A percentile compares a stretch with the other conserved stretches of the same genome.
phyloP scores from a whole-genome alignment of 2,329 filamentous ascomycete genomes.

The Ceratocystis huliohia region DNA sequence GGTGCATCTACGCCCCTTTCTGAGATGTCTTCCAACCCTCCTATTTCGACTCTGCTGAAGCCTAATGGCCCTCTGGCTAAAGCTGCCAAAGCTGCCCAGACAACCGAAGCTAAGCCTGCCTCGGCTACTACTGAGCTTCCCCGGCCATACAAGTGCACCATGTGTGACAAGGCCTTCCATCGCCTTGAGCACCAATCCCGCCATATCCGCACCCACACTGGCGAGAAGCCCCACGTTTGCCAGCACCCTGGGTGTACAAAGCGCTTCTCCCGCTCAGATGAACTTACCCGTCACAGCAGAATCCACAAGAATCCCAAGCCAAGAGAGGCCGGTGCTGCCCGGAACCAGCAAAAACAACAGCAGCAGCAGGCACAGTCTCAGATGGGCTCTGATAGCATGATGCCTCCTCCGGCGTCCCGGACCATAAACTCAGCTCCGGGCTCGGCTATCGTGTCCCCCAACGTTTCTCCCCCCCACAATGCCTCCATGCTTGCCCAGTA shows the following conservation, averaged over 20 bases:
- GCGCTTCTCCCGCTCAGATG: slow-evolving; percentile 90
- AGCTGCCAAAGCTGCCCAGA: slow-evolving; percentile 41
- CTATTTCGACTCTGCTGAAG: slow-evolving; percentile 35
- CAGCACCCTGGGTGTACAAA: slow-evolving; percentile 92
- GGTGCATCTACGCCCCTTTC: slow-evolving; percentile 18
- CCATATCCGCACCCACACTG: slow-evolving; percentile 94
- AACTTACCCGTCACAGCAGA: slow-evolving; percentile 88
- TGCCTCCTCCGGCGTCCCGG: slow-evolving; percentile 58
- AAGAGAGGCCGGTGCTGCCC: slow-evolving; percentile 66
- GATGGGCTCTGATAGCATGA: slow-evolving; percentile 47
- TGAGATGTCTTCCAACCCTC: slow-evolving; percentile 18
- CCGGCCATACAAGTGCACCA: slow-evolving; percentile 92
- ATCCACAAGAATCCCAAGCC: slow-evolving; percentile 99
- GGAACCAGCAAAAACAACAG: slow-evolving; percentile 72
- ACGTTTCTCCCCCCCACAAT: slow-evolving; percentile 87
- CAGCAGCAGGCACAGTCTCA: slow-evolving; percentile 92
- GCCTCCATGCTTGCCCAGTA: slow-evolving; percentile 55
- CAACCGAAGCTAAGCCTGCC: slow-evolving; percentile 30
- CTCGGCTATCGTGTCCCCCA: slow-evolving; percentile 80
- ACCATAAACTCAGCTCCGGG: slow-evolving; percentile 79
- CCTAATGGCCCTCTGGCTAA: slow-evolving; percentile 46
- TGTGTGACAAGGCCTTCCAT: slow-evolving; percentile 98
- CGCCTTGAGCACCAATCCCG: slow-evolving; percentile 83
- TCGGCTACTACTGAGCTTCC: slow-evolving; percentile 57
- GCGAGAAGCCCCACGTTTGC: slow-evolving; percentile 95